Evolutionary conservation across 805 yeast genomes (phyloP).

Genomic region (Kluyveromyces lactis): DNA sequence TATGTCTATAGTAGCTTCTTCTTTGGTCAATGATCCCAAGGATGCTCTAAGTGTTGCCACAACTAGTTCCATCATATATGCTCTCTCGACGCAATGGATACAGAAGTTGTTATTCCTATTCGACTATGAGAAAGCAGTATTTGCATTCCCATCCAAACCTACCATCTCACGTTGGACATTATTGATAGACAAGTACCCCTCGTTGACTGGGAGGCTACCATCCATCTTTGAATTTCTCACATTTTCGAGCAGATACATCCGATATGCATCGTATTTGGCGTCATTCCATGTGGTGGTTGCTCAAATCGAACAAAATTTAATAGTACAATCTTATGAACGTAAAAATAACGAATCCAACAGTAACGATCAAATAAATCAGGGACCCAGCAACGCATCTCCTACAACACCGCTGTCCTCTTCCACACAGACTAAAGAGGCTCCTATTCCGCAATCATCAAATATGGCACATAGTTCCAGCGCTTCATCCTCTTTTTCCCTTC

Average conservation of each 20-base stretch:
- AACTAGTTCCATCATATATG: constrained; percentile 23
- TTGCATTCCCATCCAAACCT: background rate
- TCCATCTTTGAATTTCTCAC: background rate
- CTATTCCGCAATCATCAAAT: background rate
- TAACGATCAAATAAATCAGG: background rate
- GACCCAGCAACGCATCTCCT: background rate
- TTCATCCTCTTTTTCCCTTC: background rate
- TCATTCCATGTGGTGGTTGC: constrained; percentile 25
- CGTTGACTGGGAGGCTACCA: background rate
- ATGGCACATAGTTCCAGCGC: background rate
- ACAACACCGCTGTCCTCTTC: background rate
- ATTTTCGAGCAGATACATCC: constrained; percentile 12
- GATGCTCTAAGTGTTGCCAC: constrained; percentile 24
- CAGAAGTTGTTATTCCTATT: constrained; percentile 4
- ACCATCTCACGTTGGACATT: constrained; percentile 3
- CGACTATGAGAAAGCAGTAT: background rate
- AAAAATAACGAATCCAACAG: background rate
- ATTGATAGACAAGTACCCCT: constrained; percentile 1
- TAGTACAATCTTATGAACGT: constrained; percentile 8
- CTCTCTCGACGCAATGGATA: constrained; percentile 13
- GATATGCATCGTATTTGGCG: constrained; percentile 14
- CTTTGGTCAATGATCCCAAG: constrained; percentile 26
- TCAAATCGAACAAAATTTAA: constrained; percentile 16
- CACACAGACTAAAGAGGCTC: background rate
- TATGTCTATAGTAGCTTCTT: constrained; percentile 24